Percentiles rank a stretch among this genome's conserved stretches.
phyloP scores from a whole-genome alignment of 169 alveolate species.

The Perkinsus chesapeaki region DNA sequence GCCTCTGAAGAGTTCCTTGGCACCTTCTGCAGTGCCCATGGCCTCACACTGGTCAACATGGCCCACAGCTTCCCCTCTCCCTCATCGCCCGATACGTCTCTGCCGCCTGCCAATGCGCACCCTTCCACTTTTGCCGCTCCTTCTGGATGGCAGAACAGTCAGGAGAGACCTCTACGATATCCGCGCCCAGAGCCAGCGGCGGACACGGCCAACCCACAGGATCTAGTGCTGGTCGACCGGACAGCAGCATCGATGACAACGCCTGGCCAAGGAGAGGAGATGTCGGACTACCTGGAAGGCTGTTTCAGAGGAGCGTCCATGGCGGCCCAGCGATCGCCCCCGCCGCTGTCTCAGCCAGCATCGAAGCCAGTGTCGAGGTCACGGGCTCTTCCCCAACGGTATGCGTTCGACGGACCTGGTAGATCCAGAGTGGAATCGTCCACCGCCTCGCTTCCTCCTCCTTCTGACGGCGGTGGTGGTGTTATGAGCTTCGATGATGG shows the following conservation, averaged over 20 bases:
- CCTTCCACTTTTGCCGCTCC: neutral
- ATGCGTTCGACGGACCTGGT: neutral
- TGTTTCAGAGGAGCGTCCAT: neutral
- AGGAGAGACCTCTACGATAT: neutral
- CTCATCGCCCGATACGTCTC: neutral
- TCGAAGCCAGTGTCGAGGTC: neutral
- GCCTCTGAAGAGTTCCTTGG: neutral
- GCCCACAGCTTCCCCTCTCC: neutral
- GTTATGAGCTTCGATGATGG: neutral
- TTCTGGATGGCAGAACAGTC: neutral
- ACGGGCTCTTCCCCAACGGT: neutral
- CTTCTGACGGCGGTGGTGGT: neutral
- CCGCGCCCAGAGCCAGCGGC: neutral
- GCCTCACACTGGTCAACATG: neutral
- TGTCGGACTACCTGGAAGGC: neutral
- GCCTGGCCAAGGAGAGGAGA: neutral
- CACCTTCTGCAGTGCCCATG: neutral
- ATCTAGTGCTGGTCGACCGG: neutral
- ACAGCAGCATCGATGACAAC: neutral
- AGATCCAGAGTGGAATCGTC: neutral
- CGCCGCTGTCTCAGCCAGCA: neutral
- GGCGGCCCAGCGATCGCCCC: neutral
- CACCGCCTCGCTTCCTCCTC: neutral
- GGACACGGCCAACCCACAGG: neutral
- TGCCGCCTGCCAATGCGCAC: neutral